These are phyloP conservation scores for Leccinum fibrillosum DNA, from an alignment of 768 basidiomycete genomes.

Conservation along the genomic window DNA sequence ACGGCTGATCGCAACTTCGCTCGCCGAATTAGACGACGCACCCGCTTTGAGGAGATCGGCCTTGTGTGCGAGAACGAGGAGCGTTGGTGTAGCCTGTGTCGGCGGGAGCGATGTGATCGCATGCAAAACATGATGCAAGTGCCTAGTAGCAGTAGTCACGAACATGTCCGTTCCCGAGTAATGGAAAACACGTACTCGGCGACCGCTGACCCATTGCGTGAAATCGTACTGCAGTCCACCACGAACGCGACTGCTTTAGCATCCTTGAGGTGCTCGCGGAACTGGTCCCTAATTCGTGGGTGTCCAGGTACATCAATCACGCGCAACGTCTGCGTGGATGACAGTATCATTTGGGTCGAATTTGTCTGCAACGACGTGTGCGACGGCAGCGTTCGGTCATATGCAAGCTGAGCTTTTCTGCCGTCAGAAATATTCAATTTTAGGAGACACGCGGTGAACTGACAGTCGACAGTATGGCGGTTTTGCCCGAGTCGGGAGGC, in stretches of 20 bases:
- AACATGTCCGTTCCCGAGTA: not conserved
- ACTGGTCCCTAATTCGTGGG: conserved; percentile 73
- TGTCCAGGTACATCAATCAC: conserved; percentile 84
- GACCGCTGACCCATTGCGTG: conserved; percentile 68
- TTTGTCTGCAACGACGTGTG: conserved; percentile 80
- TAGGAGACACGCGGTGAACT: conserved; percentile 23
- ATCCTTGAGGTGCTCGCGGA: conserved; percentile 58
- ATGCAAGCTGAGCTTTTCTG: conserved; percentile 51
- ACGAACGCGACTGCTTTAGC: conserved; percentile 73
- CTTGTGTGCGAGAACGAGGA: conserved; percentile 77
- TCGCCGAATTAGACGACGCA: conserved; percentile 31
- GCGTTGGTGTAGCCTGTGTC: conserved; percentile 54
- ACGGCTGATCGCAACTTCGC: conserved; percentile 60
- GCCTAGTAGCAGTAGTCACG: conserved; percentile 39
- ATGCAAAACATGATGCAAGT: conserved; percentile 71
- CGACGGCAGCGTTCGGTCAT: conserved; percentile 59
- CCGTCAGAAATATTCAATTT: conserved; percentile 5
- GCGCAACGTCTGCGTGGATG: conserved; percentile 43
- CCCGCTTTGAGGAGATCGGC: conserved; percentile 59
- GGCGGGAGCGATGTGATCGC: conserved; percentile 71
- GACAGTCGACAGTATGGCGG: conserved; percentile 69
- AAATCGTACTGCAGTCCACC: conserved; percentile 75
- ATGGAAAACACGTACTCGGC: conserved; percentile 65
- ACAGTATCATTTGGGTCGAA: conserved; percentile 44
- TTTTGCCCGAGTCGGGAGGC: conserved; percentile 76